Evolutionary conservation across 2,329 filamentous ascomycete species (phyloP), one percentile per base, ranked within the genome.

Genomic region (Diaporthe longicolla): DNA sequence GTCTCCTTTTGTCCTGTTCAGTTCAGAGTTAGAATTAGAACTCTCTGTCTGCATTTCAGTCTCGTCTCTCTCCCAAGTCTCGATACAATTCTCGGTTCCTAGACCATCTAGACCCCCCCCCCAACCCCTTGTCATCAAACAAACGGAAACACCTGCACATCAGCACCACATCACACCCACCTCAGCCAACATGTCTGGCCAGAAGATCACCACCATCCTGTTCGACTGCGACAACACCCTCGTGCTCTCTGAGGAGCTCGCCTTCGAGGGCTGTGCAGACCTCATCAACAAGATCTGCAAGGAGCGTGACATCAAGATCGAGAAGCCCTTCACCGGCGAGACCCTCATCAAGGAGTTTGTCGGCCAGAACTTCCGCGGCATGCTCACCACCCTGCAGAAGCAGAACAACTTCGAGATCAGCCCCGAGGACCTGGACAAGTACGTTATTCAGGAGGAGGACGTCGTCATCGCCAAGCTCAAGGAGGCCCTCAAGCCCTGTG

Each of bases 281-380:
- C 91, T 98, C 77, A 93, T 95, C 87, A 98, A 98, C 86, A 88
- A 95, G 83, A 94, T 97, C 82, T 91, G 96, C 82, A 87, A 89
- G 79, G 89, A 93, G 80, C 73, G 59, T 32, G 85, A 88, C 79
- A 87, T 94, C 79, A 80, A 87, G 35, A 75, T 79, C 75, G 78
- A 83, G 40, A 87, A 90, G 78, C 90, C 89, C 81, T 98, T 97
- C 87, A 95, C 93, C 5, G 93, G 93, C 80, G 90, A 92, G 63
- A 88, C 91, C 75, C 92, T 98, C 77, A 94, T 97, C 85, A 87
- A 88, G 78, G 94, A 97, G 85, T 98, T 97, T 80, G 94, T 98
- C 79, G 95, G 95, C 79, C 93, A 97, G 83, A 97, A 97, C 89
- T 98, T 97, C 89, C 94, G 95, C 78, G 94, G 94, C 84, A 97